Base-by-base conservation (phyloP, 345 rosid genomes). In the Trapa bicornis region DNA sequence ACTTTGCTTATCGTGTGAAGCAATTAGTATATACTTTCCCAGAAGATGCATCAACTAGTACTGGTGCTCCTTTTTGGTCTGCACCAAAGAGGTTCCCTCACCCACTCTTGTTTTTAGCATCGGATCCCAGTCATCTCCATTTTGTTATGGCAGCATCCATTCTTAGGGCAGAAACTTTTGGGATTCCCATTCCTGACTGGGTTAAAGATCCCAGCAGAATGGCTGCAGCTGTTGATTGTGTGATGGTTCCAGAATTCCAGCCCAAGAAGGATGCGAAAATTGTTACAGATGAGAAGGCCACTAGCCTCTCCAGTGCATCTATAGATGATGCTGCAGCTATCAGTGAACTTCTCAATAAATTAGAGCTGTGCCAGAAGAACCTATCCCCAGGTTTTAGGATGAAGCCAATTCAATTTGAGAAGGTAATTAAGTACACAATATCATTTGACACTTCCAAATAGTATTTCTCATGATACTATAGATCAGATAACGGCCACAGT, bases 1-100 rank as follows among this genome's bases (percentile, higher is more conserved):
- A 95, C 80, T 95, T 89, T 65, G 76, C 72, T 61, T 77, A 86
- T 70, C 94, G 98, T 17, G 87, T 91, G 70, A 91, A 89, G 87
- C 98, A 95, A 75, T 68, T 95, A 75, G 81, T 77, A 62, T 84
- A 73, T 68, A 91, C 98, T 63, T 95, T 95, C 78, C 98, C 99
- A 2, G 99, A 95, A 78, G 98, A 89, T 75, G 96, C 99, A 63
- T 73, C 81, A 38, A 91, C 96, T 61, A 89, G 93, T 75, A 89
- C 87, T 2, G 97, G 99, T 41, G 87, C 90, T 71, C 96, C 96
- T 1, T 95, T 95, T 83, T 95, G 98, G 98, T 95, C 99, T 7
- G 99, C 99, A 54, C 97, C 99, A 61, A 95, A 95, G 77, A 80
- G 98, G 41, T 95, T 91, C 74, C 99, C 99, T 63, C 88, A 58